Evolutionary conservation across 768 basidiomycete genomes (phyloP).

Genomic region (Roridomyces roridus): DNA sequence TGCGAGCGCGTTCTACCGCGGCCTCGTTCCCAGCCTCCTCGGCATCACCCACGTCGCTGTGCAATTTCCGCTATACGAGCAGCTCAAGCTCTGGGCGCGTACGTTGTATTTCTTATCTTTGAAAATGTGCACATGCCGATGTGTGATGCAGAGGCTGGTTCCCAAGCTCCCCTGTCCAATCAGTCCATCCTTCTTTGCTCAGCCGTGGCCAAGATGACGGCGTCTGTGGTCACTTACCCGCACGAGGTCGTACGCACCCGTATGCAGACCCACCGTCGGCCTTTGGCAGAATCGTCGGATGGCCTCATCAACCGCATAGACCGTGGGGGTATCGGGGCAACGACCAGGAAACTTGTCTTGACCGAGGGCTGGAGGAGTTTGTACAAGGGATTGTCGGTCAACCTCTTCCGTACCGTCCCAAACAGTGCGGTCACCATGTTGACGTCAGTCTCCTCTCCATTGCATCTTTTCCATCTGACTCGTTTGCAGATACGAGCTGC

Average conservation of each 20-base stretch:
- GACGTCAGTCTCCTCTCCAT: slow-evolving; percentile 60
- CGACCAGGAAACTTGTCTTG: slow-evolving; percentile 70
- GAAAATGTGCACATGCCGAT: neutral
- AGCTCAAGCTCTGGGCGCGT: slow-evolving; percentile 88
- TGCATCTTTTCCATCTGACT: neutral
- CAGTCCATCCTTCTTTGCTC: slow-evolving; percentile 86
- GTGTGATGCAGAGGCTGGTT: slow-evolving; percentile 46
- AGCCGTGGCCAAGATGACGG: slow-evolving; percentile 94
- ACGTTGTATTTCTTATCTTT: slow-evolving; percentile 44
- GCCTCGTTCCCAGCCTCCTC: slow-evolving; percentile 88
- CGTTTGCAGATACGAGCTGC: slow-evolving; percentile 51
- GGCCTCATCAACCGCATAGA: slow-evolving; percentile 59
- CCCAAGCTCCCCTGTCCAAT: slow-evolving; percentile 57
- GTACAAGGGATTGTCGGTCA: slow-evolving; percentile 94
- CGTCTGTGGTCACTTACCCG: slow-evolving; percentile 94
- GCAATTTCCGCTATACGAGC: slow-evolving; percentile 96
- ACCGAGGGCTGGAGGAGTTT: slow-evolving; percentile 91
- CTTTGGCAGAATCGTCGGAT: slow-evolving; percentile 65
- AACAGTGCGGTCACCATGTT: slow-evolving; percentile 96
- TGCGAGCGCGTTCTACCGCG: slow-evolving; percentile 88
- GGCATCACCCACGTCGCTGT: slow-evolving; percentile 96
- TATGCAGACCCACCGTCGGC: slow-evolving; percentile 83
- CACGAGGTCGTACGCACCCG: slow-evolving; percentile 99
- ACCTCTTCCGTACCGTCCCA: slow-evolving; percentile 93
- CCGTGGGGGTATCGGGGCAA: slow-evolving; percentile 73